Base-by-base conservation (phyloP, 2,329 filamentous ascomycete species). In the Colletotrichum filicis region DNA sequence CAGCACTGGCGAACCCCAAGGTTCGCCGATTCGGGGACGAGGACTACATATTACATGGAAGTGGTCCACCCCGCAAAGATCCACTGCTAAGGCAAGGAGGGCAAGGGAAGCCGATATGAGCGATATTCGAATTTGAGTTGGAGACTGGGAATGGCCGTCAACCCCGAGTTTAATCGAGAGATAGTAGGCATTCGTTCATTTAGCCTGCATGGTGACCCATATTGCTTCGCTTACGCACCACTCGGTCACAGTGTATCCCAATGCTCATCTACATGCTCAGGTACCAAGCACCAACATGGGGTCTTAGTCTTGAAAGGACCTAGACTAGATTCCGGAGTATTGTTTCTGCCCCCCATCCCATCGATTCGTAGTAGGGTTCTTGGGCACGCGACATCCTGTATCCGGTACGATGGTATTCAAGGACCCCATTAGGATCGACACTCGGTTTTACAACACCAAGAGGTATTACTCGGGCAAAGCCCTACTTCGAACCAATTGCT, bases 31-130 rank as follows among this genome's bases (percentile, higher is more conserved):
- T 69, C 55, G 55, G 60, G 58, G 42, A 72, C 19, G 19, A 59
- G n/a, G 24, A 32, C 35, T n/a, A 26, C 26, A 26, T 26, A 49
- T 35, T 32, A 26, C 9, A 46, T 56, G 32, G 63, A n/a, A 24
- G 52, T n/a, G n/a, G 63, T 37, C 53, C 59, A 53, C 58, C 63
- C 65, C 66, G 65, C 55, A 53, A 22, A 59, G 59, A 6, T 24
- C 49, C 24, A 53, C 28, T 68, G 16, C 11, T 26, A 19, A n/a
- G 42, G 19, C 35, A 30, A 35, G 22, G 6, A 52, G 28, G 61
- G 56, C 60, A 60, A 57, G 46, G 56, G n/a, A 57, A 37, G 28
- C 60, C 60, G 56, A 73, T 19, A 28, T 65, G 55, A 66, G 71
- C 55, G 66, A 73, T 66, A 71, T 70, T 65, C 16, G 30, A 63